A percentile compares a stretch with the other conserved stretches of the same genome.
Conservation (phyloP, 352 stramenopile genomes). For the Phytophthora fragariaefolia region DNA sequence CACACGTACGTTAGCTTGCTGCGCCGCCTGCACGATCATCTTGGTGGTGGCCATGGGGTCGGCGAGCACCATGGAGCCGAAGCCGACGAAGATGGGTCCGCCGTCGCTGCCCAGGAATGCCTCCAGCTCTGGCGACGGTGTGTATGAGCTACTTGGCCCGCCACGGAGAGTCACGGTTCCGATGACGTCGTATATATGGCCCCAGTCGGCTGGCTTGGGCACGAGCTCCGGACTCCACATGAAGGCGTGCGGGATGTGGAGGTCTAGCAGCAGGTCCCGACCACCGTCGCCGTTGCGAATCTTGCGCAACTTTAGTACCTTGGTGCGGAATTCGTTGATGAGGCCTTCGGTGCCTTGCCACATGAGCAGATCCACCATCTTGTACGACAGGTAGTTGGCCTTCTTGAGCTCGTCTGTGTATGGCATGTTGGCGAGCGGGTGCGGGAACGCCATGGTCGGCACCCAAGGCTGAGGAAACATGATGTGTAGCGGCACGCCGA, state of each 20-base stretch:
- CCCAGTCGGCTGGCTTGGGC: slow-evolving; percentile 23
- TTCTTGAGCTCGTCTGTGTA: slow-evolving; percentile 28
- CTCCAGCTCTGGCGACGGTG: slow-evolving; percentile 16
- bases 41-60: slow-evolving; percentile 70
- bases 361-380: slow-evolving; percentile 30
- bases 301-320: slow-evolving; percentile 23
- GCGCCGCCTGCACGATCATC: slow-evolving; percentile 84
- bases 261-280: slow-evolving; percentile 16
- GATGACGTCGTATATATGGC: slow-evolving; percentile 26
- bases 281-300: slow-evolving; percentile 26
- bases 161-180: slow-evolving; percentile 18
- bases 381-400: slow-evolving; percentile 28
- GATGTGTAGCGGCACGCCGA: slow-evolving; percentile 91
- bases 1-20: slow-evolving; percentile 66
- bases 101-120: slow-evolving; percentile 46
- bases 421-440: slow-evolving; percentile 25
- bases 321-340: slow-evolving; percentile 32
- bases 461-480: slow-evolving; percentile 56
- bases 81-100: slow-evolving; percentile 92
- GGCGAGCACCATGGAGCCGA: slow-evolving; percentile 92
- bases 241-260: slow-evolving; percentile 25
- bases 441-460: slow-evolving; percentile 27
- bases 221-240: slow-evolving; percentile 30
- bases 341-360: slow-evolving; percentile 24
- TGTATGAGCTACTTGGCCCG: slow-evolving; percentile 12